Evolutionary conservation across 768 basidiomycete genomes (phyloP), one percentile per base, ranked within the genome.

Genomic region (Collybiopsis confluens): DNA sequence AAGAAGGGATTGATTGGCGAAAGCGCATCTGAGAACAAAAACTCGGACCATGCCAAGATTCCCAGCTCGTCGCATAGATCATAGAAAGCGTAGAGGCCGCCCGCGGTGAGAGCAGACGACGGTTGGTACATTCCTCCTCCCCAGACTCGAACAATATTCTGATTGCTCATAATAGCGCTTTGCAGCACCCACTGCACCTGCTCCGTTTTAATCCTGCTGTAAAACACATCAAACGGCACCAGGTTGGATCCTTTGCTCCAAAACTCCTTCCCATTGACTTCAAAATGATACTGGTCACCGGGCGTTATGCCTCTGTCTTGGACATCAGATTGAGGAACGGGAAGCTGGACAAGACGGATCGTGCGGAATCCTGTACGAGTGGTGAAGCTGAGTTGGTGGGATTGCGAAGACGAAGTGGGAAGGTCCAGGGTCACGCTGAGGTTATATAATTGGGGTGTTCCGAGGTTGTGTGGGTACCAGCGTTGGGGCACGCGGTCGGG

Each of bases 141-240:
- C 82, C 81, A 84, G 5, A 84, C 67, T 16, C 82, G 78, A 46
- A 82, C 80, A 80, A 81, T 82, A 56, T 83, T 83, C 64, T 83
- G 82, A 8, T 79, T 80, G 51, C 77, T 78, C 44, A 66, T 63
- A 2, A 79, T 73, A 2, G 77, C 80, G 55, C 80, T 82, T 64
- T 82, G 75, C 13, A 83, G 62, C 20, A 83, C 66, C 81, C 81
- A 83, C 30, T 76, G 65, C 6, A 80, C 78, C 53, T 73, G 68
- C 23, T 78, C 79, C 10, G 75, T 70, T 9, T 74, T 73, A 11
- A 70, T 75, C 37, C 82, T 68, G 27, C 79, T 65, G 55, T 82
- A 82, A 62, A 84, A 83, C 7, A 78, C 77, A 63, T 84, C 82
- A 57, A 81, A 82, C 1, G 82, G 82, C 53, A 83, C 80, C 58